Percentiles rank a stretch among this genome's conserved stretches.
Conservation (phyloP, 257 asterid species). For the Gentiana straminea region DNA sequence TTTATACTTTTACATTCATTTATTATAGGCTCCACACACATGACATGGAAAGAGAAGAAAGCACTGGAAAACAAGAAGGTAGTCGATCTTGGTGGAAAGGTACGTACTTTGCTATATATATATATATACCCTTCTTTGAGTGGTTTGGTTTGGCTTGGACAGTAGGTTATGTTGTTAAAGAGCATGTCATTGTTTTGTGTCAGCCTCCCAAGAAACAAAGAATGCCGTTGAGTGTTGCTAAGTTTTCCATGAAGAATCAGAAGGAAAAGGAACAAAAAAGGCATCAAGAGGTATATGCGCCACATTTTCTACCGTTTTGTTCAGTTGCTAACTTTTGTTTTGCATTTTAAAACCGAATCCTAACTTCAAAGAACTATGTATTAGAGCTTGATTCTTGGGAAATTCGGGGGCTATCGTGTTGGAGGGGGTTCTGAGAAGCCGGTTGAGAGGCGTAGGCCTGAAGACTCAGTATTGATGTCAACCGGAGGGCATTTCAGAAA, state of each 20-base stretch:
- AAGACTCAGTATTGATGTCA: conserved; percentile 57
- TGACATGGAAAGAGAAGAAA: conserved; percentile 73
- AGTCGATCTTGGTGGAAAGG: conserved; percentile 85
- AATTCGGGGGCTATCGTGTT: conserved; percentile 36
- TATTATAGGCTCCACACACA: conserved; percentile 41
- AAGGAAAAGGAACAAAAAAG: conserved; percentile 63
- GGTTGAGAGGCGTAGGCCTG: conserved; percentile 44
- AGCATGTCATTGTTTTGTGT: not conserved
- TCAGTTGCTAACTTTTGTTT: not conserved
- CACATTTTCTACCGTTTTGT: conserved; percentile 1
- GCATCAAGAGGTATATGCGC: conserved; percentile 47
- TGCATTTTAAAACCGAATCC: conserved; percentile 1
- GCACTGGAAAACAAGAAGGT: conserved; percentile 59
- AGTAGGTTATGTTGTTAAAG: conserved; percentile 3
- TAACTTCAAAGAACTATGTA: conserved; percentile 14
- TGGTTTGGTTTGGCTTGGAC: too few relatives aligned
- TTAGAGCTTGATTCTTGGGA: conserved; percentile 55
- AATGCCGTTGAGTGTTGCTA: conserved; percentile 79
- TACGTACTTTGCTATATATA: not conserved
- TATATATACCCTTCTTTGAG: too few relatives aligned
- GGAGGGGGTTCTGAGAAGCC: conserved; percentile 28
- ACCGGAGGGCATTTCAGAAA: conserved; percentile 65
- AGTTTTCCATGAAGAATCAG: conserved; percentile 69
- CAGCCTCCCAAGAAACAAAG: conserved; percentile 81
- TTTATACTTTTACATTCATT: not conserved